These are phyloP conservation scores for Thraustochytrium sp. DNA, from an alignment of 352 stramenopile genomes.

Conservation along the genomic window DNA sequence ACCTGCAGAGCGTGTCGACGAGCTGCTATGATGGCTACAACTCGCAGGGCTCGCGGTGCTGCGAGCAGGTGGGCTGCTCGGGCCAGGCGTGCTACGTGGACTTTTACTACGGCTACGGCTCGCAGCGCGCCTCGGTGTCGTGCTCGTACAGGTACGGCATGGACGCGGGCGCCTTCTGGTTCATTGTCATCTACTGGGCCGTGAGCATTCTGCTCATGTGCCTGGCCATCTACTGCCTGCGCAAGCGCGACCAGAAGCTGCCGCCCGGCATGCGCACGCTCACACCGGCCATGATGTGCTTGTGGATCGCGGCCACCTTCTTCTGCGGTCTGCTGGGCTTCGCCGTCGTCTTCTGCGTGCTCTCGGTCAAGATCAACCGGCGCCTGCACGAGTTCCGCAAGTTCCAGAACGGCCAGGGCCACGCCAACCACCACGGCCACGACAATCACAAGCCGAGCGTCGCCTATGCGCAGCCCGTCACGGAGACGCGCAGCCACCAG, in stretches of 20 bases:
- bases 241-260: background rate
- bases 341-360: background rate
- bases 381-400: background rate
- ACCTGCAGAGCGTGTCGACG: background rate
- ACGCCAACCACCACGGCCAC: background rate
- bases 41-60: background rate
- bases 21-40: background rate
- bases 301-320: background rate
- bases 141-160: background rate
- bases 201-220: background rate
- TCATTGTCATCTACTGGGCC: background rate
- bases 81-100: background rate
- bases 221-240: background rate
- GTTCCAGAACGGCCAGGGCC: background rate
- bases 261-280: background rate
- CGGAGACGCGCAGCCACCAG: too few relatives aligned
- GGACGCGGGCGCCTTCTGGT: background rate
- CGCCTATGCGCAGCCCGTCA: background rate
- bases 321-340: background rate
- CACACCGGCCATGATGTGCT: background rate
- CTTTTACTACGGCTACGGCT: background rate
- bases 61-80: background rate
- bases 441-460: background rate
- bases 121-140: background rate
- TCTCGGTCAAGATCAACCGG: background rate